Conservation (phyloP, 306 rosid genomes). For the Quercus glauca region DNA sequence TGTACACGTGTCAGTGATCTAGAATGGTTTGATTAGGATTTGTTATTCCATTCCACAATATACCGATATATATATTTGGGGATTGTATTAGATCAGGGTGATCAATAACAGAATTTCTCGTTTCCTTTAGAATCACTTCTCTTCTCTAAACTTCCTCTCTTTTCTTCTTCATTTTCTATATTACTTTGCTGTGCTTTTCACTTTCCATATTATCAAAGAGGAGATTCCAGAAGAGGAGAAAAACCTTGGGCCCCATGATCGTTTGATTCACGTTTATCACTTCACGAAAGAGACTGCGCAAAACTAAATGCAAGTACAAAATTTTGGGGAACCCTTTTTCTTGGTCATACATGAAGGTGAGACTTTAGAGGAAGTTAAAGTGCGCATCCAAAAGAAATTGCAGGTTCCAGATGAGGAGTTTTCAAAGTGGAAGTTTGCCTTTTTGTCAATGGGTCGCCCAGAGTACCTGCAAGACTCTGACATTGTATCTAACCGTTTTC, state of each 20-base stretch:
- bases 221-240: conserved; percentile 93
- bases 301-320: conserved; percentile 86
- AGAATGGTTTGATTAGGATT: too few species aligned
- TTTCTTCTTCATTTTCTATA: too few species aligned
- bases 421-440: conserved; percentile 94
- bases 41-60: too few species aligned
- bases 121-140: too few species aligned
- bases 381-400: conserved; percentile 78
- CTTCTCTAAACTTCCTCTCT: too few species aligned
- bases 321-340: conserved; percentile 93
- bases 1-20: too few species aligned
- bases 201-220: too few species aligned
- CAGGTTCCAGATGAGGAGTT: conserved; percentile 89
- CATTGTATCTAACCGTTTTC: conserved; percentile 71
- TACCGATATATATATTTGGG: too few species aligned
- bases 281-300: conserved; percentile 69
- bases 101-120: too few species aligned
- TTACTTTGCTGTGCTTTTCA: too few species aligned
- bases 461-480: conserved; percentile 88
- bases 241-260: conserved; percentile 66
- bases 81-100: too few species aligned
- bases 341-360: conserved; percentile 81
- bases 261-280: conserved; percentile 90
- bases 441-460: conserved; percentile 82
- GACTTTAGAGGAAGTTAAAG: conserved; percentile 77